Percentiles rank a stretch among this genome's conserved stretches.
Evolutionary conservation across 208 protist genomes (phyloP).

Genomic region (Trypanosoma lewisi): DNA sequence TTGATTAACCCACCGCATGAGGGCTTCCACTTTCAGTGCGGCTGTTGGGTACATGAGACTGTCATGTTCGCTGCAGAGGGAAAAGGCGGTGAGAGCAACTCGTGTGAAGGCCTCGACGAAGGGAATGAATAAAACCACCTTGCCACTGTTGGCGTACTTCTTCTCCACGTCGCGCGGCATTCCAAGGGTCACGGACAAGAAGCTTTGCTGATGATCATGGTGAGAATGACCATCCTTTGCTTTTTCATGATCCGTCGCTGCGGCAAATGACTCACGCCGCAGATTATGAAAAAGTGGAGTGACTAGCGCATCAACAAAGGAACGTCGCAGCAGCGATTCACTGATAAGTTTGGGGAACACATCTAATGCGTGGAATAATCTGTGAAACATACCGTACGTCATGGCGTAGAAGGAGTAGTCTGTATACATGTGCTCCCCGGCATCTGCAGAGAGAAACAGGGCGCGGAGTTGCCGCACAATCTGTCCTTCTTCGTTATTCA

Average conservation of each 20-base stretch:
- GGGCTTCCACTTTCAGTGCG: conserved; percentile 40
- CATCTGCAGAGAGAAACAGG: conserved; percentile 41
- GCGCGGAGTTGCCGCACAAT: conserved; percentile 7
- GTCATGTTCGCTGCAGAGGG: conserved; percentile 33
- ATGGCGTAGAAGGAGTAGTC: conserved; percentile 30
- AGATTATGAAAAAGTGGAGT: conserved; percentile 38
- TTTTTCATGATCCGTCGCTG: not conserved
- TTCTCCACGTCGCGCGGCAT: conserved; percentile 7
- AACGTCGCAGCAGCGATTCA: conserved; percentile 38
- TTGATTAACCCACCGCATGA: conserved; percentile 80
- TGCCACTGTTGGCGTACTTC: conserved; percentile 11
- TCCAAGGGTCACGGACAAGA: not conserved
- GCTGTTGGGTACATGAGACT: conserved; percentile 52
- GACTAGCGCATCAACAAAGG: conserved; percentile 53
- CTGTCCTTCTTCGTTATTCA: not conserved
- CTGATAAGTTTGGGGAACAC: conserved; percentile 62
- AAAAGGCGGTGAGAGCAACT: conserved; percentile 71
- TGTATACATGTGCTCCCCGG: conserved; percentile 29
- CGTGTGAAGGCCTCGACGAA: conserved; percentile 80
- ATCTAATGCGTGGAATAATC: conserved; percentile 53
- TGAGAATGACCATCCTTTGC: not conserved
- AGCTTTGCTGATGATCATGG: conserved; percentile 6
- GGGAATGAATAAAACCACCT: conserved; percentile 43
- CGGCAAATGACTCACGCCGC: not conserved
- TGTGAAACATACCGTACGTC: conserved; percentile 43